Evolutionary conservation across 805 yeast genomes (phyloP), one percentile per base, ranked within the genome.

Genomic region (Zygotorulaspora florentina): DNA sequence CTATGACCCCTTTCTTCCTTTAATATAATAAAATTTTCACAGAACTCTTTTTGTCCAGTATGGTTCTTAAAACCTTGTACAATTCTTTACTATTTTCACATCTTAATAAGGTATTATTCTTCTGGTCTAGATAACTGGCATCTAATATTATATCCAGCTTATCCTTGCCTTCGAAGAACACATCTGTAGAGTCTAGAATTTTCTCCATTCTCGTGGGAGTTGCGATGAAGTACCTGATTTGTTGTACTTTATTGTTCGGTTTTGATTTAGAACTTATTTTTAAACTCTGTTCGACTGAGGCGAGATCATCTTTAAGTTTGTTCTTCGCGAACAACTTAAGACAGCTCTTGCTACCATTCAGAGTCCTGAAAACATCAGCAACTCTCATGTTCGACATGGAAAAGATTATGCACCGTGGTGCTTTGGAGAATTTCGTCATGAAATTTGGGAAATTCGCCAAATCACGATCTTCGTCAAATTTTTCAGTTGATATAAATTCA

Each of bases 331-430:
- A 87, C 39, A 87, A 61, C 62, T 87, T 87, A 39, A 86, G 55
- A 3, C 88, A 77, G 0, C 81, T 77, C 9, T 79, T 74, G 33
- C 70, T 45, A 56, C 73, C 61, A 66, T 72, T 43, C 77, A 77
- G 58, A 1, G 85, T 80, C 53, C 96, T 76, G 59, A 77, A 83
- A 2, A 88, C 74, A 57, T 90, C 96, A 58, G 96, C 91, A 1
- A 88, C 93, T 54, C 97, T 75, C 18, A 88, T 70, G 9, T 96
- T 93, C 0, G 96, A 87, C 72, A 85, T 76, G 0, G 90, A 83
- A 65, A 52, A 80, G 61, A 66, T 75, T 69, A 70, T 55, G 1
- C 73, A 66, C n/a, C 66, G 56, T 17, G 67, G 67, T 25, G 75
- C 67, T 53, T 62, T 72, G 57, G 83, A 77, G 48, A 72, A 77